Evolutionary conservation across 2,329 filamentous ascomycete genomes (phyloP).

Genomic region (Nothophaeocryptopus gaeumannii): DNA sequence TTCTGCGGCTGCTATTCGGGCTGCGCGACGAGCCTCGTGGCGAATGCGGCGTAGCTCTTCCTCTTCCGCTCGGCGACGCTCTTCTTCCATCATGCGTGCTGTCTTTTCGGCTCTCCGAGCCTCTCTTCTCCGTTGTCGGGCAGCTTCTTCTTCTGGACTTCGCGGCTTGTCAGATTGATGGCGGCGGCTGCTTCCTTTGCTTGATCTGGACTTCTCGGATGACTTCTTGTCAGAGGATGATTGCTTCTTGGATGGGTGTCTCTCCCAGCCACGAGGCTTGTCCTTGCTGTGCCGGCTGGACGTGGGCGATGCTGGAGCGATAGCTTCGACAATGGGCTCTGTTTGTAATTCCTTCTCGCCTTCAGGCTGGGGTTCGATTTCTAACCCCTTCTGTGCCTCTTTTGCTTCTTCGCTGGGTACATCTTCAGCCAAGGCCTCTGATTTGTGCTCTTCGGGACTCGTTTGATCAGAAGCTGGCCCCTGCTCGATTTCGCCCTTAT

Average conservation of each 20-base stretch:
- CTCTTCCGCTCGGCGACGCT: slow-evolving; percentile 24
- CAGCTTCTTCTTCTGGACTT: slow-evolving; percentile 23
- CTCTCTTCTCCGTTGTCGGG: slow-evolving; percentile 18
- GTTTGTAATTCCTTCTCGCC: background rate
- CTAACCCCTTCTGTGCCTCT: no score
- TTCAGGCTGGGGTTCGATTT: background rate
- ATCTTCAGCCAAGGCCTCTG: background rate
- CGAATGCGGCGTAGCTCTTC: slow-evolving; percentile 26
- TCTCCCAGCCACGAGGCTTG: slow-evolving; percentile 26
- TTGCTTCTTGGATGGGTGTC: slow-evolving; percentile 17
- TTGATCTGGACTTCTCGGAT: slow-evolving; percentile 18
- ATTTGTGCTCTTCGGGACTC: background rate
- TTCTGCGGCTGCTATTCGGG: slow-evolving; percentile 27
- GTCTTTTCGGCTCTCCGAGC: slow-evolving; percentile 21
- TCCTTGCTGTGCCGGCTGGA: slow-evolving; percentile 25
- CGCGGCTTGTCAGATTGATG: slow-evolving; percentile 19
- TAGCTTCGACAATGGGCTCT: slow-evolving; percentile 1
- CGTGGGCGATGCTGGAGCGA: slow-evolving; percentile 23
- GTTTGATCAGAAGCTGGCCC: no score
- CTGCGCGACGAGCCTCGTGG: slow-evolving; percentile 26
- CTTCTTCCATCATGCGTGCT: slow-evolving; percentile 24
- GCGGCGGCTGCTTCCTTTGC: slow-evolving; percentile 20
- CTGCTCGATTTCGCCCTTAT: no score
- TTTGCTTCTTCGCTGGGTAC: background rate
- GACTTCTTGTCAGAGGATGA: slow-evolving; percentile 17